Conservation (phyloP, 768 basidiomycete genomes). For the Exsudoporus frostii region DNA sequence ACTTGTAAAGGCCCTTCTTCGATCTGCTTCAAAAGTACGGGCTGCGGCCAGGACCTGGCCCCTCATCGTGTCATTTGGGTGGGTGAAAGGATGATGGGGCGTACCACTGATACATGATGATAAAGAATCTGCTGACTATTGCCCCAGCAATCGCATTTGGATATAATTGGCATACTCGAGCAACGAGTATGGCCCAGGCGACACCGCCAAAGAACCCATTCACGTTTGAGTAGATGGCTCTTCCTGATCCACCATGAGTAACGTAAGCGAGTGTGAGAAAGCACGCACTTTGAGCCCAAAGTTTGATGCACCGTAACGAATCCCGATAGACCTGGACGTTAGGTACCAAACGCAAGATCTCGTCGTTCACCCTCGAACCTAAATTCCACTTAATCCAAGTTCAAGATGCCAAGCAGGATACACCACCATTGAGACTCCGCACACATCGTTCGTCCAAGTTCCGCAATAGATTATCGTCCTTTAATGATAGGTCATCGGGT, state of each 20-base stretch:
- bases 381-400: slow-evolving; percentile 9
- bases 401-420: slow-evolving; percentile 5
- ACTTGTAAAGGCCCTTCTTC: slow-evolving; percentile 93
- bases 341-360: slow-evolving; percentile 92
- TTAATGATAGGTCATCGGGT: slow-evolving; percentile 86
- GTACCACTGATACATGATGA: slow-evolving; percentile 96
- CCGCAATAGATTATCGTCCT: slow-evolving; percentile 87
- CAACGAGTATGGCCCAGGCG: slow-evolving; percentile 98
- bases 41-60: slow-evolving; percentile 95
- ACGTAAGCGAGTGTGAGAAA: background rate
- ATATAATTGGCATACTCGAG: slow-evolving; percentile 97
- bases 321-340: slow-evolving; percentile 94
- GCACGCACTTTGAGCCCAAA: slow-evolving; percentile 93
- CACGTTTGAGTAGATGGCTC: slow-evolving; percentile 97
- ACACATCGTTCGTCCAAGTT: slow-evolving; percentile 95
- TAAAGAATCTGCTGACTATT: slow-evolving; percentile 96
- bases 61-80: slow-evolving; percentile 6
- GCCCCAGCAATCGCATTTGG: slow-evolving; percentile 92
- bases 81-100: slow-evolving; percentile 23
- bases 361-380: slow-evolving; percentile 96
- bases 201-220: slow-evolving; percentile 98
- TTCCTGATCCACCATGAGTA: slow-evolving; percentile 45
- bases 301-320: slow-evolving; percentile 90
- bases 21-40: slow-evolving; percentile 94
- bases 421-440: slow-evolving; percentile 83